A percentile compares a stretch with the other conserved stretches of the same genome.
phyloP scores from a whole-genome alignment of 352 stramenopile genomes.

The Achlya hypogyna region DNA sequence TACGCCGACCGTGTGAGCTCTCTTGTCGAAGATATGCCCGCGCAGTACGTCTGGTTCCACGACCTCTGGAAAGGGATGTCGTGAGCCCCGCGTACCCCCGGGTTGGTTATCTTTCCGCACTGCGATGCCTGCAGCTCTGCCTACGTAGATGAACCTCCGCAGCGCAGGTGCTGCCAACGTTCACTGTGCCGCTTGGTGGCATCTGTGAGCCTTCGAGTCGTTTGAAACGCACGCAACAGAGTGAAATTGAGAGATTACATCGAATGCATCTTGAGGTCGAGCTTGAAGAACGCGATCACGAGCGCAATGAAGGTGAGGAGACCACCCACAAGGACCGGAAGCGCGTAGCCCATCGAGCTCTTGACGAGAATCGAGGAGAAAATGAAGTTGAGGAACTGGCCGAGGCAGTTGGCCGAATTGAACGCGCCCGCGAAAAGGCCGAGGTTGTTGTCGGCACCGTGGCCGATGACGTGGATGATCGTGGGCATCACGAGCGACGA shows the following conservation, averaged over 20 bases:
- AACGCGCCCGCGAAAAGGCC: constrained; percentile 67
- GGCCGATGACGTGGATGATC: constrained; percentile 12
- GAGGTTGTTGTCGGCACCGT: constrained; percentile 28
- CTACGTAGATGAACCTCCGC: not conserved
- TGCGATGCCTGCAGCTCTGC: too few species aligned
- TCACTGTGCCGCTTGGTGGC: too few species aligned
- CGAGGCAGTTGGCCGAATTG: constrained; percentile 68
- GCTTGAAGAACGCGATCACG: constrained; percentile 47
- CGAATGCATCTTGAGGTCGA: constrained; percentile 52
- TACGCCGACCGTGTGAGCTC: not conserved
- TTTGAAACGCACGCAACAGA: too few species aligned
- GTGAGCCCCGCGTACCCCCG: too few species aligned
- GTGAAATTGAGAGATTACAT: too few species aligned
- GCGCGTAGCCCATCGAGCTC: constrained; percentile 46
- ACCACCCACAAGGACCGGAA: constrained; percentile 64
- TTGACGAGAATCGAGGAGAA: constrained; percentile 48
- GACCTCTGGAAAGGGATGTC: too few species aligned
- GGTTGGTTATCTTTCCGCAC: too few species aligned
- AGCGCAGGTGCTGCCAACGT: too few species aligned
- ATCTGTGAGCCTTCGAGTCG: too few species aligned
- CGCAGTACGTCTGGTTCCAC: constrained; percentile 18
- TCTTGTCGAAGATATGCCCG: not conserved
- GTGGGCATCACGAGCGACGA: constrained; percentile 9
- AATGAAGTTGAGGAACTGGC: constrained; percentile 66
- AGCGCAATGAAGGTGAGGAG: constrained; percentile 49